Evolutionary conservation across 805 yeast species (phyloP), one percentile per base, ranked within the genome.

Genomic region (Lachancea kluyveri): DNA sequence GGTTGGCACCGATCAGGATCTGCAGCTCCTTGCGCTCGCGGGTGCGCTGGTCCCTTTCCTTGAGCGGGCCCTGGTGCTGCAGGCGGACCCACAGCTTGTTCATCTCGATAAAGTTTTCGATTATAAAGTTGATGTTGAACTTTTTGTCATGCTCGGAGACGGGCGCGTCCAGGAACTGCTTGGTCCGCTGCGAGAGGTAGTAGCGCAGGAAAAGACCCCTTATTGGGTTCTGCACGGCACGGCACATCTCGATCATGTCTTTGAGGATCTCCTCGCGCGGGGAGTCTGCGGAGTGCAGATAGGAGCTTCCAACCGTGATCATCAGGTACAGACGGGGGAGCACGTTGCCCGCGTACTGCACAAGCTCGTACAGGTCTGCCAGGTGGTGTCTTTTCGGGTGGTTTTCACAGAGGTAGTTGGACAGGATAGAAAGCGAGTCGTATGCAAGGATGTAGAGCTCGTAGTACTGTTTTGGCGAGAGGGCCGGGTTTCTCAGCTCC

Each of bases 201-300:
- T 92, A 88, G 28, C 98, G 67, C 47, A 92, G 62, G 54, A 92
- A 92, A 40, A 92, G 63, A 2, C 98, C 98, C 36, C 96, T 67
- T 18, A 86, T 74, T 2, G 98, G 98, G 50, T 86, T 90, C 58
- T 92, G 98, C 2, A 90, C 95, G 10, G 96, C 98, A 24, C 94
- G 72, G 43, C 94, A 80, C 98, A 92, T 92, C 57, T 92, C 98
- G 48, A 90, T 79, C 94, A 92, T 81, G 54, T 92, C 98, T 56
- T 82, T 84, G 76, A 90, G 72, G 31, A 92, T 80, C 42, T 87
- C 97, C 48, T 74, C 74, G 21, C 75, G 70, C 0, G 96, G 95
- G 0, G 94, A 79, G 34, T 77, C 85, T 1, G 79, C 71, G 7
- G 78, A 68, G 6, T 81, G 64, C 79, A 90, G 77, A 61, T 82